These are phyloP conservation scores for Eutypa lata DNA, from an alignment of 2,329 filamentous ascomycete genomes.

Conservation along the genomic window DNA sequence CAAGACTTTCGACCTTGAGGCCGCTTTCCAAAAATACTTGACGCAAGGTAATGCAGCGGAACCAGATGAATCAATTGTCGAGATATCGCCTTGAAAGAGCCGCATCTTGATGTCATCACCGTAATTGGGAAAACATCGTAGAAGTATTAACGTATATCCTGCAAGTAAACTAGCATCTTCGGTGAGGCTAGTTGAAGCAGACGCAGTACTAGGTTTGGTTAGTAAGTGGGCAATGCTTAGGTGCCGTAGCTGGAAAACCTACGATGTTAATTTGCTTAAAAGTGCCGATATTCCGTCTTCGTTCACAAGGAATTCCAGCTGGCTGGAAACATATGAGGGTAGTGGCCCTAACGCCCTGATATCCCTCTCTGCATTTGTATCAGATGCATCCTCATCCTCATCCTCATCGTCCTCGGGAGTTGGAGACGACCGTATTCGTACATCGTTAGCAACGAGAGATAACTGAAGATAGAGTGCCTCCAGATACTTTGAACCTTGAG, in stretches of 20 bases:
- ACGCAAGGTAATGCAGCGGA: slow-evolving; percentile 59
- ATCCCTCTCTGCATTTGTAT: slow-evolving; percentile 37
- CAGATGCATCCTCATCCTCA: slow-evolving; percentile 33
- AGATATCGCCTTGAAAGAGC: slow-evolving; percentile 73
- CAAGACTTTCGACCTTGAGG: slow-evolving; percentile 42
- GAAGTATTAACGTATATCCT: slow-evolving; percentile 79
- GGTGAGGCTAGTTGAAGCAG: slow-evolving; percentile 33
- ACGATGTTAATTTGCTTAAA: slow-evolving; percentile 42
- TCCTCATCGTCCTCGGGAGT: slow-evolving; percentile 30
- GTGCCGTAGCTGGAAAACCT: slow-evolving; percentile 20
- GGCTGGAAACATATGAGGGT: slow-evolving; percentile 58
- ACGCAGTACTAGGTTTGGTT: slow-evolving; percentile 26
- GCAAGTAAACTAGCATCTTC: slow-evolving; percentile 72
- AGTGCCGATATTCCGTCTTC: slow-evolving; percentile 69
- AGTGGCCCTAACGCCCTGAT: slow-evolving; percentile 31
- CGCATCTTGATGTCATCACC: slow-evolving; percentile 94
- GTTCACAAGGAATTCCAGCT: slow-evolving; percentile 70
- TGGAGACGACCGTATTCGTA: slow-evolving; percentile 38
- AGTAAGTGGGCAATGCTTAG: slow-evolving; percentile 13
- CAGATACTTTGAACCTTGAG: slow-evolving; percentile 35
- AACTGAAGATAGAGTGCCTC: slow-evolving; percentile 53
- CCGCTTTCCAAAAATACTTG: slow-evolving; percentile 78
- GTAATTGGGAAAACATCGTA: slow-evolving; percentile 78
- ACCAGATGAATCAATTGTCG: slow-evolving; percentile 31
- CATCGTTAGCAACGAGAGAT: slow-evolving; percentile 48